Evolutionary conservation across 2,329 filamentous ascomycete genomes (phyloP), one percentile per base, ranked within the genome.

Genomic region (Fusarium pseudoanthophilum): DNA sequence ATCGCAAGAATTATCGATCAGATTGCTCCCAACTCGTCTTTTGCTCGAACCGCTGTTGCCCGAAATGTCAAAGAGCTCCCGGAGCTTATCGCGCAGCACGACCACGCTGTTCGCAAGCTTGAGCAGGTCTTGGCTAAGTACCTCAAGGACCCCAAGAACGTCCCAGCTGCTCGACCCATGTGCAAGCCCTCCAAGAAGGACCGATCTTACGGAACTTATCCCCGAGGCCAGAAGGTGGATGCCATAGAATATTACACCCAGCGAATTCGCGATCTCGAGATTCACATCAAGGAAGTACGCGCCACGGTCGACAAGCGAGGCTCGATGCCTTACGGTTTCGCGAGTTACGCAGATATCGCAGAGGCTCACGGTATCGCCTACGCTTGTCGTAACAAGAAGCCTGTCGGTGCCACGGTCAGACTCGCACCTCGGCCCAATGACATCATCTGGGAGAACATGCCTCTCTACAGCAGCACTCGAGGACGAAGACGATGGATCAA

Each of bases 401-500:
- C 94, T 0, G 87, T 93, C 45, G 94, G 94, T 10, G 91, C 94
- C 0, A 93, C 89, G 1, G 90, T 99, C 62, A 87, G 85, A 11
- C 87, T 98, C 20, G 95, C 96, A 2, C 95, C 96, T 5, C 90
- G 91, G 66, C 95, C 96, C 7, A 94, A 93, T 79, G 95, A 98
- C 80, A 89, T 99, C 60, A 97, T 99, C 73, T 99, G 96, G 96
- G 92, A 94, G 80, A 99, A 99, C 78, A 89, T 99, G 84, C 88
- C 90, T 11, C 84, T 98, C 64, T 89, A 87, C 21, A 91, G 91
- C 43, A 85, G 89, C 34, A 88, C 91, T 2, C 90, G 95, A 60
- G 88, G 88, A 70, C 93, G 92, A 84, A 92, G 92, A 76, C 87
- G 92, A 43, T 87, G 95, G 70, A 87, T 94, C 77, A 97, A 96